phyloP scores from a whole-genome alignment of 768 basidiomycete species.

The Rhodosporidiobolus sp. region DNA sequence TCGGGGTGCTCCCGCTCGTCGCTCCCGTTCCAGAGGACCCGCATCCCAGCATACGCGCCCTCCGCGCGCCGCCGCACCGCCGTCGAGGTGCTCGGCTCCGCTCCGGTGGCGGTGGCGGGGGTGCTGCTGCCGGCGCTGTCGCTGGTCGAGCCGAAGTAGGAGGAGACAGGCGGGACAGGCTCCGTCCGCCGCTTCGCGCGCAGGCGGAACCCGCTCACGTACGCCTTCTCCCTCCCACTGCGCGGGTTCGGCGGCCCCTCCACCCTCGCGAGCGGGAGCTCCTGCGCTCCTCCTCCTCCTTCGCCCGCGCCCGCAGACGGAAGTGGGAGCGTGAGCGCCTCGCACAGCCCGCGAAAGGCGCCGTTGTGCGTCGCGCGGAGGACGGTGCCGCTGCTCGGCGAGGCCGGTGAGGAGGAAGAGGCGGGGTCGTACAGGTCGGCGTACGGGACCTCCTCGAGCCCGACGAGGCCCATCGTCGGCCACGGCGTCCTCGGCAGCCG shows the following conservation, averaged over 20 bases:
- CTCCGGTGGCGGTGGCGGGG: no score
- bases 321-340: not conserved
- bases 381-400: not conserved
- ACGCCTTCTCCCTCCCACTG: slow-evolving; percentile 13
- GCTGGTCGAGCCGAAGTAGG: no score
- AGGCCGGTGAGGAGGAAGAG: not conserved
- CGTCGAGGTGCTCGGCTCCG: not conserved
- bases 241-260: not conserved
- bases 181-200: slow-evolving; percentile 8
- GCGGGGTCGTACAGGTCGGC: not conserved
- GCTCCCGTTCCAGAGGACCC: slow-evolving; percentile 28
- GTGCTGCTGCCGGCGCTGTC: no score
- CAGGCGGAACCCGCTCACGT: slow-evolving; percentile 18
- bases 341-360: slow-evolving; percentile 23
- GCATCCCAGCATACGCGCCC: slow-evolving; percentile 22
- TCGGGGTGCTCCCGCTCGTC: slow-evolving; percentile 25
- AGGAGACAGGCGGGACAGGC: not conserved
- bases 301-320: no score
- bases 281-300: not conserved
- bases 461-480: slow-evolving; percentile 29
- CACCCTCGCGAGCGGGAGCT: no score
- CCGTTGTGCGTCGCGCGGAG: not conserved
- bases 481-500: slow-evolving; percentile 8
- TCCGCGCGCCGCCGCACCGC: slow-evolving; percentile 12
- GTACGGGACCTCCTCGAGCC: slow-evolving; percentile 6